Percentiles rank a stretch among this genome's conserved stretches.
Conservation (phyloP, 768 basidiomycete genomes). For the Boletus fagicola region DNA sequence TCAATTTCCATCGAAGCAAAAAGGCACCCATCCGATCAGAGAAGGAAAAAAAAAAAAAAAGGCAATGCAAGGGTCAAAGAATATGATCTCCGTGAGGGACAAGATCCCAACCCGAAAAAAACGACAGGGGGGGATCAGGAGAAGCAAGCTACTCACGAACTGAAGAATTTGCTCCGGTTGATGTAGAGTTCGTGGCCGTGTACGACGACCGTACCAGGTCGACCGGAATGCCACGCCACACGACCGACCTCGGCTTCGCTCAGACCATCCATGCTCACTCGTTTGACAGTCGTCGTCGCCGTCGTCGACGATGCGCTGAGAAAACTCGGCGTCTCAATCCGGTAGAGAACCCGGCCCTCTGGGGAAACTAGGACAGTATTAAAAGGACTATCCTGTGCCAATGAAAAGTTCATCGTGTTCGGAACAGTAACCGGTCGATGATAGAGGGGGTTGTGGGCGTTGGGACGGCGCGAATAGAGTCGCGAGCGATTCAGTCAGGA, state of each 20-base stretch:
- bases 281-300: conserved; percentile 25
- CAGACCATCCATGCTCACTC: conserved; percentile 24
- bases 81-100: neutral
- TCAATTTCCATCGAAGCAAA: neutral
- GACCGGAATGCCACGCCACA: conserved; percentile 32
- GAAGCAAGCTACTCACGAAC: conserved; percentile 26
- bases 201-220: conserved; percentile 26
- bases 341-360: conserved; percentile 30
- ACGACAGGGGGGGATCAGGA: neutral
- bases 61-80: conserved; percentile 7
- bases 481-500: conserved; percentile 11
- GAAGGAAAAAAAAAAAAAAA: neutral
- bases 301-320: conserved; percentile 7
- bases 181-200: conserved; percentile 30
- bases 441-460: neutral
- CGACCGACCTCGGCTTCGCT: conserved; percentile 29
- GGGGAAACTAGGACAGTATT: conserved; percentile 32
- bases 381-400: conserved; percentile 32
- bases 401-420: conserved; percentile 31
- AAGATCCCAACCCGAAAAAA: neutral
- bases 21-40: neutral
- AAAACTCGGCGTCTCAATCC: conserved; percentile 30
- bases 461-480: conserved; percentile 15
- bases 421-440: neutral
- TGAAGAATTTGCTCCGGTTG: conserved; percentile 27